Evolutionary conservation across 1,284 basidiomycete genomes (phyloP).

Genomic region (Papiliotrema terrestris): DNA sequence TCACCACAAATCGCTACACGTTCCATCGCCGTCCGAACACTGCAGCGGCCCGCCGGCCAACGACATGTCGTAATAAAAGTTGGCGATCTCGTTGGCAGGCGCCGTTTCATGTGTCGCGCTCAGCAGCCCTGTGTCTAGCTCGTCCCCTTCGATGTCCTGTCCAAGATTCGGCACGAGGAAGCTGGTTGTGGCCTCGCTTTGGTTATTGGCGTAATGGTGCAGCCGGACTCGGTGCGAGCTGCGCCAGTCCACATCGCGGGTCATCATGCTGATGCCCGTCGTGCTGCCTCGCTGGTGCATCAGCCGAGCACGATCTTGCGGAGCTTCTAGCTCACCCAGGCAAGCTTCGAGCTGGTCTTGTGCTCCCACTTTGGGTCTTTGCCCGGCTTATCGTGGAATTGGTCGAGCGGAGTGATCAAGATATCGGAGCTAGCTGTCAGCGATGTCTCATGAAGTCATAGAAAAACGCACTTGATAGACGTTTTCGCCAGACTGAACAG

Average conservation of each 20-base stretch:
- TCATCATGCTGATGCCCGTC: constrained; percentile 52
- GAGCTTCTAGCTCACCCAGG: constrained; percentile 46
- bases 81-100: constrained; percentile 13
- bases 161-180: constrained; percentile 34
- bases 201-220: constrained; percentile 46
- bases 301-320: not conserved
- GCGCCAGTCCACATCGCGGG: constrained; percentile 45
- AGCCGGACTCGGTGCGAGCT: constrained; percentile 50
- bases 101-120: not conserved
- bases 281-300: constrained; percentile 40
- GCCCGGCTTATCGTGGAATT: constrained; percentile 45
- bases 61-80: constrained; percentile 45
- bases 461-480: constrained; percentile 40
- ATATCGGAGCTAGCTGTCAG: constrained; percentile 47
- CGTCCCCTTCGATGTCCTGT: constrained; percentile 7
- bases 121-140: not conserved
- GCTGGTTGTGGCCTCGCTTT: constrained; percentile 13
- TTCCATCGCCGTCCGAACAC: constrained; percentile 42
- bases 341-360: constrained; percentile 46
- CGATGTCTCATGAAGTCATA: not conserved
- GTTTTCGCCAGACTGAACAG: constrained; percentile 49
- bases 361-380: constrained; percentile 50
- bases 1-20: constrained; percentile 40
- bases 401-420: constrained; percentile 52
- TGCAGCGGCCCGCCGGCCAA: constrained; percentile 42